Evolutionary conservation across 2,329 filamentous ascomycete genomes (phyloP).

Genomic region (Ambrosiella beaveri): DNA sequence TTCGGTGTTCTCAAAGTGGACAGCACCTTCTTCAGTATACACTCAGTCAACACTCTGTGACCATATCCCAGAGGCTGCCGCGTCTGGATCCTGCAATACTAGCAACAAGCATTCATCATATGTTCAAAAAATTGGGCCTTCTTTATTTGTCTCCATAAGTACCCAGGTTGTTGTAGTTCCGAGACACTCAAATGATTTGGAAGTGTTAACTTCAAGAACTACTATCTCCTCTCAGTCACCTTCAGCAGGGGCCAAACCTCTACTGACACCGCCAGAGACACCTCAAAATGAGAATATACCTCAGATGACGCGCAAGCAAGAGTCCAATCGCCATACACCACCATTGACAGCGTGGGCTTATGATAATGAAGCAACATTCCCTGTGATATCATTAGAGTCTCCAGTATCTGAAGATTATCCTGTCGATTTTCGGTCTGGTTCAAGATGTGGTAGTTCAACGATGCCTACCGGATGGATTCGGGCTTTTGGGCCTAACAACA

Average conservation of each 20-base stretch:
- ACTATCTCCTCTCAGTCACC: not conserved
- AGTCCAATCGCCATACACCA: not conserved
- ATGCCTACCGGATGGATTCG: constrained; percentile 6
- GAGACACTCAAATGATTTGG: constrained; percentile 12
- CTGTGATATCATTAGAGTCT: not conserved
- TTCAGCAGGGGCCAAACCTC: constrained; percentile 1
- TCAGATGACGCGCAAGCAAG: not conserved
- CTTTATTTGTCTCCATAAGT: constrained; percentile 26
- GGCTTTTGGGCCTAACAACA: constrained; percentile 10
- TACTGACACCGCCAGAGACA: constrained; percentile 10
- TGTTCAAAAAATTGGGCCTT: constrained; percentile 25
- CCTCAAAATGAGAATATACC: constrained; percentile 2
- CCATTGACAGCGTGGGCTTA: not conserved
- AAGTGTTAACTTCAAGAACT: not conserved
- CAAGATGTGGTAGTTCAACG: not conserved
- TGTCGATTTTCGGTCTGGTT: constrained; percentile 2
- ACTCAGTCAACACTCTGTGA: constrained; percentile 10
- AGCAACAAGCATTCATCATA: constrained; percentile 19
- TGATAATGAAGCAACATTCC: not conserved
- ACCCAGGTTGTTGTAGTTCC: constrained; percentile 23
- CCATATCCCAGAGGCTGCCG: not conserved
- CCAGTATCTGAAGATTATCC: constrained; percentile 5
- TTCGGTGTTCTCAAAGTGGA: constrained; percentile 9
- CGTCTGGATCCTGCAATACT: constrained; percentile 2
- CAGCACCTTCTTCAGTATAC: constrained; percentile 4